These are phyloP conservation scores for Sporothrix brasiliensis DNA, from an alignment of 2,329 filamentous ascomycete species.

Conservation along the genomic window DNA sequence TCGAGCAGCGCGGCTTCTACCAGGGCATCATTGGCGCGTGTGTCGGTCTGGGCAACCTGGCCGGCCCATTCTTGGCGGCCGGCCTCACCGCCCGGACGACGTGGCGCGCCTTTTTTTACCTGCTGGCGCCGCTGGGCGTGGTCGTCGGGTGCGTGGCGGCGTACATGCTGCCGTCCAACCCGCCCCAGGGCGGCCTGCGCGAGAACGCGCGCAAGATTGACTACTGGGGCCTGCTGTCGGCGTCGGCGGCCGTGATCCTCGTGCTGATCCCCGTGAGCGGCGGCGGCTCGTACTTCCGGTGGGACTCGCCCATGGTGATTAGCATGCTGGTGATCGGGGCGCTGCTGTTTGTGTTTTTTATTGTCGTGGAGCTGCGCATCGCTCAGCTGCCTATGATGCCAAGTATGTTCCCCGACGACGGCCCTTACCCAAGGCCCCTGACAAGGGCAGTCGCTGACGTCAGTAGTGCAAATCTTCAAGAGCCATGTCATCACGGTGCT, in stretches of 20 bases:
- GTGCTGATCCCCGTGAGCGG: conserved; percentile 66
- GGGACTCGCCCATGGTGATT: conserved; percentile 61
- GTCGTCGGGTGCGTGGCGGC: conserved; percentile 51
- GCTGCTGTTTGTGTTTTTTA: conserved; percentile 30
- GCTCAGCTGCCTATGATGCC: conserved; percentile 36
- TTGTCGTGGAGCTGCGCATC: conserved; percentile 33
- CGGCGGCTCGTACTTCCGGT: conserved; percentile 57
- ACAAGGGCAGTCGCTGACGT: neutral
- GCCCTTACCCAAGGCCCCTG: no score
- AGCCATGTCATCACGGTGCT: conserved; percentile 30
- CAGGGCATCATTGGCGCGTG: conserved; percentile 49
- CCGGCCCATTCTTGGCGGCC: conserved; percentile 51
- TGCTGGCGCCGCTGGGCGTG: conserved; percentile 55
- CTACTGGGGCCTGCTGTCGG: conserved; percentile 58
- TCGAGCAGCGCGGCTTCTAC: conserved; percentile 62
- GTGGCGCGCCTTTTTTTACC: conserved; percentile 51
- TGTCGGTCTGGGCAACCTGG: conserved; percentile 48
- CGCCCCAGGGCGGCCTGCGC: conserved; percentile 44
- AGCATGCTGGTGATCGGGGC: conserved; percentile 52
- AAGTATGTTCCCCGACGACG: conserved; percentile 1
- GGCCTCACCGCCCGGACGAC: conserved; percentile 45
- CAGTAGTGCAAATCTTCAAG: conserved; percentile 33
- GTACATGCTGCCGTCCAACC: conserved; percentile 55
- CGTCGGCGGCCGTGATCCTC: conserved; percentile 60
- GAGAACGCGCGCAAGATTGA: conserved; percentile 60